Evolutionary conservation across 257 asterid genomes (phyloP), one percentile per base, ranked within the genome.

Genomic region (Hygrophila difformis): DNA sequence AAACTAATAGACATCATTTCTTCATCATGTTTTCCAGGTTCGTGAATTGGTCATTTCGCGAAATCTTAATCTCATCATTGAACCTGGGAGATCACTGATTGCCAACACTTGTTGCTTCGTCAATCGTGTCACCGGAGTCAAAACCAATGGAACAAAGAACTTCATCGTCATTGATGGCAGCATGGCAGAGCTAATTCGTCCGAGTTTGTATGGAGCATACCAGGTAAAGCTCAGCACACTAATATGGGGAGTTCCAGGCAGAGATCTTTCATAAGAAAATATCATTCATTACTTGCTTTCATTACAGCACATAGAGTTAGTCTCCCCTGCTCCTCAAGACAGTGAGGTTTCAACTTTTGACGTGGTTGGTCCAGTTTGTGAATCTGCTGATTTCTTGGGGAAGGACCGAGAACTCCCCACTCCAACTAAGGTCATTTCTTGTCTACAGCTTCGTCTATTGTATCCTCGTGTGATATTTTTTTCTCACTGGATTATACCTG

Each of bases 181-280:
- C 67, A 89, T 89, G 97, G 73, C 97, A 0, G 97, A 85, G 74
- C 96, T 84, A 47, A 89, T 89, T 56, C 93, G 96, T 19, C 97
- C 97, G 17, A 89, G 97, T 71, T 71, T 89, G 33, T 89, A 89
- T 46, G 93, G 56, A 20, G 93, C 97, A 39, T 84, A 84, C 61
- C 97, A 88, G 75, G 97, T 88, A 50, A 67, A 70, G 5, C 40
- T 57, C 41, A 42, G 13, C 21, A 9, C 43, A 40, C 45, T 40
- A 15, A 42, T 42, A 42, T 18, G 9, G 7, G 29, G 29, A 24
- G 29, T 24, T 24, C 29, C 7, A 7, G 29, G 29, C 29, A 24
- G 7, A 2, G 7, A 5, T 37, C 26, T 22, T 41, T 8, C 15
- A 8, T 0, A 1, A 34, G 13, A 17, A 13, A n/a, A n/a, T n/a